Percentiles rank a stretch among this genome's conserved stretches.
Evolutionary conservation across 306 rosid genomes (phyloP).

Genomic region (Rosa chinensis): DNA sequence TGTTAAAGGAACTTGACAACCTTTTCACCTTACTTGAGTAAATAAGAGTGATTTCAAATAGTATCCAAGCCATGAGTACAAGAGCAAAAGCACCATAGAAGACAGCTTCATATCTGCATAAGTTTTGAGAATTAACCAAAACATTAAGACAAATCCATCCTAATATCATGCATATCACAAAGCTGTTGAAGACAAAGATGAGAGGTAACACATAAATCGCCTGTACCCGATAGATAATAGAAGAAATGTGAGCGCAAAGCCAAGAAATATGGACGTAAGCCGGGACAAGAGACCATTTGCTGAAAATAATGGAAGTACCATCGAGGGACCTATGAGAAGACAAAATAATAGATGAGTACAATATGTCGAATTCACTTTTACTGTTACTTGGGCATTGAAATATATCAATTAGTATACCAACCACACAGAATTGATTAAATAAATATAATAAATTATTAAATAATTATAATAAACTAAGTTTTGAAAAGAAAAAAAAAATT

Average conservation of each 20-base stretch:
- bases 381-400: neutral
- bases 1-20: slow-evolving; percentile 38
- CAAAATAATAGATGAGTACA: slow-evolving; percentile 27
- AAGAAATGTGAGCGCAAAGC: slow-evolving; percentile 89
- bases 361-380: slow-evolving; percentile 22
- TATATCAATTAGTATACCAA: neutral
- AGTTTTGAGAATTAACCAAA: slow-evolving; percentile 14
- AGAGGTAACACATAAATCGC: slow-evolving; percentile 18
- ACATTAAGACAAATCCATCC: neutral
- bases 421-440: neutral
- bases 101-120: slow-evolving; percentile 80
- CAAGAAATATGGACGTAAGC: slow-evolving; percentile 81
- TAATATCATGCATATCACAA: neutral
- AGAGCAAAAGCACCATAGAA: slow-evolving; percentile 80
- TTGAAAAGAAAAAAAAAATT: neutral
- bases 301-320: slow-evolving; percentile 78
- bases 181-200: slow-evolving; percentile 8
- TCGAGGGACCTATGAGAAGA: slow-evolving; percentile 60
- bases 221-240: slow-evolving; percentile 88
- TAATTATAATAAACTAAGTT: neutral
- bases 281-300: slow-evolving; percentile 71
- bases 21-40: slow-evolving; percentile 45
- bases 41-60: slow-evolving; percentile 72
- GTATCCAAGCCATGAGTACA: slow-evolving; percentile 86
- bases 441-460: neutral